Conservation (phyloP, 139 green algal genomes). For the Coelastrella sp. region DNA sequence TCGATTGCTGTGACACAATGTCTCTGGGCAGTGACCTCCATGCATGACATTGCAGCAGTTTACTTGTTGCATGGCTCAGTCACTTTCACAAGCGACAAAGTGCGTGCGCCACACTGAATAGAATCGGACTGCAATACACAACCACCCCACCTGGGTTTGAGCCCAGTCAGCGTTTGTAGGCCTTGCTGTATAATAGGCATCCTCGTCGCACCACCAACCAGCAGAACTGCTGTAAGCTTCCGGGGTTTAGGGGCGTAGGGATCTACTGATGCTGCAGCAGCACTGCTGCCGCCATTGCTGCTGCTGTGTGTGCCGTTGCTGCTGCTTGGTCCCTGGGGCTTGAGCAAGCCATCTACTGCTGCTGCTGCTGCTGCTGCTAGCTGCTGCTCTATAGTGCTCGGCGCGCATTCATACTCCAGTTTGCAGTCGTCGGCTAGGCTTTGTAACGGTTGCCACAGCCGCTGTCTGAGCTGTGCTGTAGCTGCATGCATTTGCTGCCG, state of each 20-base stretch:
- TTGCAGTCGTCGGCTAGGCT: constrained; percentile 11
- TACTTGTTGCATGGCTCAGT: too few relatives aligned
- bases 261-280: constrained; percentile 22
- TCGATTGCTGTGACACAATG: too few relatives aligned
- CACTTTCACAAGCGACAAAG: too few relatives aligned
- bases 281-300: neutral
- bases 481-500: constrained; percentile 42
- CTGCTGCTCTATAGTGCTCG: constrained; percentile 30
- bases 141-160: constrained; percentile 53
- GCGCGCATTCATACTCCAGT: constrained; percentile 13
- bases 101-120: too few relatives aligned
- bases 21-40: too few relatives aligned
- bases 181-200: constrained; percentile 71
- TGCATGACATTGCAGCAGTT: too few relatives aligned
- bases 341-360: neutral
- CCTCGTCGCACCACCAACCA: constrained; percentile 81
- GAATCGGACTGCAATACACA: too few relatives aligned
- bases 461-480: constrained; percentile 51
- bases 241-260: constrained; percentile 72
- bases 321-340: constrained; percentile 34
- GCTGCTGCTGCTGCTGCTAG: constrained; percentile 32
- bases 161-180: constrained; percentile 65
- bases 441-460: constrained; percentile 67
- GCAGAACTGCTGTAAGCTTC: constrained; percentile 71
- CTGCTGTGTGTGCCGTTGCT: constrained; percentile 37